Base-by-base conservation (phyloP, 2,329 filamentous ascomycete genomes). In the Boeremia lycopersici region DNA sequence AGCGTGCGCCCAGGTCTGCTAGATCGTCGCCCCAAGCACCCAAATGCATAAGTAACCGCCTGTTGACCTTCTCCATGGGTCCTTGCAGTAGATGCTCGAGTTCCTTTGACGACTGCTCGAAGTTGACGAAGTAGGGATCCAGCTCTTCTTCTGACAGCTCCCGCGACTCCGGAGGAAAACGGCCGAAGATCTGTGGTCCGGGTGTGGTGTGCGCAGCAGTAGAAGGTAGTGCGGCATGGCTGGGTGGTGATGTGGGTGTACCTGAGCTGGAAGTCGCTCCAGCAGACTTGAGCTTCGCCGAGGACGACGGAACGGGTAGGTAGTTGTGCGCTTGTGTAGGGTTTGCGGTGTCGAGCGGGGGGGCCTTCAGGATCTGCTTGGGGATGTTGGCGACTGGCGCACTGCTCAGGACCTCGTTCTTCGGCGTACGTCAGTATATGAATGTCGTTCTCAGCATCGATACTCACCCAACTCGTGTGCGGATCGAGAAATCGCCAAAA, bases 401-500 rank as follows among this genome's bases (percentile, higher is more conserved):
- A 4, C 93, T 93, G 75, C 96, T 88, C 6, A 99, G 79, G n/a
- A 99, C 93, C 76, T 99, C 95, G 71, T 85, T 96, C 93, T 96
- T 59, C n/a, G 41, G 17, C 13, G 10, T 9, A 33, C n/a, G 33
- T 63, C 41, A 65, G 58, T 15, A 38, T 4, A 2, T 10, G 1
- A 8, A 28, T 12, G 2, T n/a, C 10, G 25, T n/a, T 2, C 9
- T 6, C 1, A 35, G 9, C 29, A 29, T 23, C 29, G 38, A 17
- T 13, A 48, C 81, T 56, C 85, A 96, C 92, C 95, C 95, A 99
- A 84, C 95, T 98, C 23, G 93, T 93, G 73, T 99, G 98, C 10
- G 96, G 95, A 73, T 99, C 95, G 30, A 99, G 82, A 71, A 99
- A 99, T 63, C 92, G 89, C 93, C 93, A 97, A 87, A 93, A 96